Evolutionary conservation across 306 rosid species (phyloP).

Genomic region (Trifolium pratense): DNA sequence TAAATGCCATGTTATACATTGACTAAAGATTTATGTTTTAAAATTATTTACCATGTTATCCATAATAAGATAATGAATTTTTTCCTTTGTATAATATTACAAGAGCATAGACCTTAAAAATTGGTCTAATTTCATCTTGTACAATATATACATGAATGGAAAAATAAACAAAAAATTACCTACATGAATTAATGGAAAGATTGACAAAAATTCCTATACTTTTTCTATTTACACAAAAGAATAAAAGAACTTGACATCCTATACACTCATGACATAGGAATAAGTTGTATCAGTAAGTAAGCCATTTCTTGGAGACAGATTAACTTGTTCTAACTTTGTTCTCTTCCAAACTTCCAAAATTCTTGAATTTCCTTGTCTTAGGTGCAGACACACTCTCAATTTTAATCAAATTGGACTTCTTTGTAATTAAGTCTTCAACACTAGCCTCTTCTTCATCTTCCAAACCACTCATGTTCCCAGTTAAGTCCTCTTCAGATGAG

Average conservation of each 20-base stretch:
- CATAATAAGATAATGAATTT: no score
- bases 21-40: no score
- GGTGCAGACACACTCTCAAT: conserved; percentile 33
- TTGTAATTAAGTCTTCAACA: background rate
- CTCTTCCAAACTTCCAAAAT: conserved; percentile 45
- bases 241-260: conserved; percentile 44
- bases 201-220: conserved; percentile 46
- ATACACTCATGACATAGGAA: conserved; percentile 34
- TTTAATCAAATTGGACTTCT: conserved; percentile 43
- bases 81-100: no score
- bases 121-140: conserved; percentile 33
- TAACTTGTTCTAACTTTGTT: conserved; percentile 45
- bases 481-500: conserved; percentile 70
- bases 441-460: conserved; percentile 54
- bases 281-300: conserved; percentile 1
- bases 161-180: conserved; percentile 22
- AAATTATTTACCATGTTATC: no score
- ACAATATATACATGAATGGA: conserved; percentile 36
- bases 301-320: conserved; percentile 61
- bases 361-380: conserved; percentile 38
- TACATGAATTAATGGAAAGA: conserved; percentile 42
- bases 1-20: no score
- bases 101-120: conserved; percentile 42
- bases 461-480: conserved; percentile 49
- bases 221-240: conserved; percentile 55